Evolutionary conservation across 441 rosid species (phyloP).

Genomic region (Lepidium campestre): DNA sequence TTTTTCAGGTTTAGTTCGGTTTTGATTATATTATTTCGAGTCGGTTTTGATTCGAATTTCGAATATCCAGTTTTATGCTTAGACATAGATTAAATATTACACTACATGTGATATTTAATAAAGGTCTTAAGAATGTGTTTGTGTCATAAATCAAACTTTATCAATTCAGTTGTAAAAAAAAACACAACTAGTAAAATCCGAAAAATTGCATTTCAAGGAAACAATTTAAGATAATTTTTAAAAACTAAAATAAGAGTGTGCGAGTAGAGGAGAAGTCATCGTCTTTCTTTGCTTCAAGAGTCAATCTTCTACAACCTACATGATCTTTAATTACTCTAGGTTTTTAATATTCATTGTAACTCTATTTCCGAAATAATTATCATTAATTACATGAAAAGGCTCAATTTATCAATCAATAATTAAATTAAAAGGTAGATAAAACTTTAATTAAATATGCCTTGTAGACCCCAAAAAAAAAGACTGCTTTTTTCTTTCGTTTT

Average conservation of each 20-base stretch:
- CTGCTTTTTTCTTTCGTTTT: neutral
- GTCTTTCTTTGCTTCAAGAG: constrained; percentile 64
- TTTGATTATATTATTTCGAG: too few species aligned
- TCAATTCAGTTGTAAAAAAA: too few species aligned
- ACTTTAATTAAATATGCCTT: constrained; percentile 7
- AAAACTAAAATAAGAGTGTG: neutral
- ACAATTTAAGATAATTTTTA: neutral
- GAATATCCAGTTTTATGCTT: too few species aligned
- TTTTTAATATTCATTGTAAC: neutral
- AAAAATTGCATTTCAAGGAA: constrained; percentile 8
- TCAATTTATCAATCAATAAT: constrained; percentile 13
- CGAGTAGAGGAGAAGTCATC: constrained; percentile 75
- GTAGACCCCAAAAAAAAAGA: neutral
- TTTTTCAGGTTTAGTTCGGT: too few species aligned
- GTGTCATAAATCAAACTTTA: too few species aligned
- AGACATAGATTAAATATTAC: too few species aligned
- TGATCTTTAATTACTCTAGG: constrained; percentile 11
- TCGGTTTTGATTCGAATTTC: too few species aligned
- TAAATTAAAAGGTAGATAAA: constrained; percentile 9
- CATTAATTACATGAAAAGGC: constrained; percentile 9
- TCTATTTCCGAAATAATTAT: neutral
- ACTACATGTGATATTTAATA: too few species aligned
- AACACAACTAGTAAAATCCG: neutral
- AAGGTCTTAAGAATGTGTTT: too few species aligned
- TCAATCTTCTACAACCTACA: constrained; percentile 36